A percentile compares a stretch with the other conserved stretches of the same genome.
phyloP scores from a whole-genome alignment of 108 stramenopile genomes.

The Skeletonema potamos region DNA sequence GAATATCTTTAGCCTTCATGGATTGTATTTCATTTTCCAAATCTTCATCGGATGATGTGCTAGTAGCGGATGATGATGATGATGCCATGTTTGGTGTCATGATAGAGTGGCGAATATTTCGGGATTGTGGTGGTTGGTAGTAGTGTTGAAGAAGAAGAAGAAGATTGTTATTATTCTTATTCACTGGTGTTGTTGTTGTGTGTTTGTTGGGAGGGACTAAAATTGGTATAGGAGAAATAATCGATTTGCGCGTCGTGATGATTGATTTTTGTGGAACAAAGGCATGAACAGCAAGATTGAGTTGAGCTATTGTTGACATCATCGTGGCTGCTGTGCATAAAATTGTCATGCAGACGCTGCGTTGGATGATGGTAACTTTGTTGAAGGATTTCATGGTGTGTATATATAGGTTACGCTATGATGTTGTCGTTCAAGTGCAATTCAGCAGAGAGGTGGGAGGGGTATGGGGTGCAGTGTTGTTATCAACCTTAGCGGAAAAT shows the following conservation, averaged over 20 bases:
- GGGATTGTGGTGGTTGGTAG: background rate
- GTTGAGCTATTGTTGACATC: background rate
- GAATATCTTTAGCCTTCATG: slow-evolving; percentile 65
- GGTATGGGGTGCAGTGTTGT: too few species aligned
- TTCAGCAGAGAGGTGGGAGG: too few species aligned
- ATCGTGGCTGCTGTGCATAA: background rate
- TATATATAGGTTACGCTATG: too few species aligned
- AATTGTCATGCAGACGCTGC: background rate
- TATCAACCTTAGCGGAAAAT: too few species aligned
- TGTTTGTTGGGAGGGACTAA: too few species aligned
- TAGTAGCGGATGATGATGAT: background rate
- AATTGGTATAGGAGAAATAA: background rate
- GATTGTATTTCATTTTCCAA: slow-evolving; percentile 50
- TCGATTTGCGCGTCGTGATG: background rate
- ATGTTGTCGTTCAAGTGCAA: too few species aligned
- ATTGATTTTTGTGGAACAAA: background rate
- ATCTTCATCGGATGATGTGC: slow-evolving; percentile 28
- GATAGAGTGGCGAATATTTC: background rate
- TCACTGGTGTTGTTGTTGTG: background rate
- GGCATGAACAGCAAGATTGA: background rate
- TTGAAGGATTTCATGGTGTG: background rate
- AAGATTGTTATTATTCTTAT: too few species aligned
- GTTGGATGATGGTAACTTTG: background rate
- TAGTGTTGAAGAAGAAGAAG: too few species aligned
- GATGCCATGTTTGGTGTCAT: background rate